phyloP scores from a whole-genome alignment of 208 protist genomes.

The Zelonia costaricensis region DNA sequence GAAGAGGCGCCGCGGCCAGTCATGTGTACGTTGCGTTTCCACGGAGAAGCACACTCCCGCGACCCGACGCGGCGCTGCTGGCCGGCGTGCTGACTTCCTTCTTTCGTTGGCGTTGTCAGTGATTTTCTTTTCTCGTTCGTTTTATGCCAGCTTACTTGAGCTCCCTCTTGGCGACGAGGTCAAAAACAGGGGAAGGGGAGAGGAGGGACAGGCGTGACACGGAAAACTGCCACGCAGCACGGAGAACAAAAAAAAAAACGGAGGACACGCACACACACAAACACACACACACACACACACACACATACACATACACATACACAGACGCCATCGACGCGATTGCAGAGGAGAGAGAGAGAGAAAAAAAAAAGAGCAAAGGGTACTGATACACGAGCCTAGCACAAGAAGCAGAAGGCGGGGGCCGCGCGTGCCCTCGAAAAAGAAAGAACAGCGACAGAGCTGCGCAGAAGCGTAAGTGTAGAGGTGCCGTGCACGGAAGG shows the following conservation, averaged over 20 bases:
- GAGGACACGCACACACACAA: conserved; percentile 5
- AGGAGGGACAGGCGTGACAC: neutral
- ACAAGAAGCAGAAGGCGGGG: conserved; percentile 3
- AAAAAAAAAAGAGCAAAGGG: conserved; percentile 6
- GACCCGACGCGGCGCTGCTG: too few relatives aligned
- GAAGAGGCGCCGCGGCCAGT: too few relatives aligned
- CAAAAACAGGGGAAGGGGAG: conserved; percentile 1
- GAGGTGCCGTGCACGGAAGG: neutral
- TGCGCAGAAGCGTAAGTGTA: neutral
- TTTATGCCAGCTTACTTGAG: too few relatives aligned
- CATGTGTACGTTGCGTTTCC: too few relatives aligned
- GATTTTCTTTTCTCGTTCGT: too few relatives aligned
- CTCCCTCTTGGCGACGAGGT: too few relatives aligned
- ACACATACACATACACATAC: neutral
- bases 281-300: conserved; percentile 1
- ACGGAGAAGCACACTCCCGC: too few relatives aligned
- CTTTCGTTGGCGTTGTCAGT: too few relatives aligned
- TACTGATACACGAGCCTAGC: neutral
- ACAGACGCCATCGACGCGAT: too few relatives aligned
- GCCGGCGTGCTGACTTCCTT: too few relatives aligned
- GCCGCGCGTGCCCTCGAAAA: too few relatives aligned
- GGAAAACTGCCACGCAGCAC: neutral
- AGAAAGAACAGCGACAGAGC: conserved; percentile 17
- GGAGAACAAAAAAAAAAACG: conserved; percentile 1
- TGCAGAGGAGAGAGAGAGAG: conserved; percentile 10